Percentiles rank a stretch among this genome's conserved stretches.
These are phyloP conservation scores for Termitomyces sp. DNA, from an alignment of 768 basidiomycete genomes.

Conservation along the genomic window DNA sequence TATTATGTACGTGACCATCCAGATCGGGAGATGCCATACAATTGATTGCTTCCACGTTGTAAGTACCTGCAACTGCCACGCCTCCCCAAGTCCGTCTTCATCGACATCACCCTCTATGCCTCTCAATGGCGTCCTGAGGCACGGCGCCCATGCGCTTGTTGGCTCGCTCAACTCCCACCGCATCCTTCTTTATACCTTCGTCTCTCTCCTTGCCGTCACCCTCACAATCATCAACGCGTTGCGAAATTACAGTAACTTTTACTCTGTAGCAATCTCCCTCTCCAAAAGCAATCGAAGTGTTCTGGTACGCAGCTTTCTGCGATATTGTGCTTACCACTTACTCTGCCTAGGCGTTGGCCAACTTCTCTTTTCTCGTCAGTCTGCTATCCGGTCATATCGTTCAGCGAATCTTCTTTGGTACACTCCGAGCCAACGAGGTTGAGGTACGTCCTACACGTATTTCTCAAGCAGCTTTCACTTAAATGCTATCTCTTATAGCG, in stretches of 20 bases:
- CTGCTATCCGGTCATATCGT: conserved; percentile 74
- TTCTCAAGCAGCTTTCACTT: background rate
- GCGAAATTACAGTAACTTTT: conserved; percentile 86
- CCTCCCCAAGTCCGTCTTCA: no score
- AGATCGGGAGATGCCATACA: no score
- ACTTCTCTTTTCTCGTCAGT: conserved; percentile 81
- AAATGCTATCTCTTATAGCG: conserved; percentile 51
- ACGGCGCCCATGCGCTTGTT: conserved; percentile 49
- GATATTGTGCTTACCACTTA: conserved; percentile 5
- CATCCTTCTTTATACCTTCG: conserved; percentile 63
- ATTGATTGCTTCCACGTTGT: no score
- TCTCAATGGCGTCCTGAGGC: conserved; percentile 46
- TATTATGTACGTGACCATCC: no score
- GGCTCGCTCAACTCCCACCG: conserved; percentile 58
- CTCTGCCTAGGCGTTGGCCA: conserved; percentile 72
- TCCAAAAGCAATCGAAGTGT: conserved; percentile 92
- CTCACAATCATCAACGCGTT: conserved; percentile 79
- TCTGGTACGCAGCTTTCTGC: conserved; percentile 53
- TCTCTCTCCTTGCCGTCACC: conserved; percentile 69
- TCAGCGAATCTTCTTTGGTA: conserved; percentile 90
- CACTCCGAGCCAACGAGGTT: conserved; percentile 82
- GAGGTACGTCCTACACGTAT: conserved; percentile 57
- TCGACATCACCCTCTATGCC: no score
- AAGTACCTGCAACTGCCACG: no score
- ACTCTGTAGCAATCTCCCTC: conserved; percentile 89